Conservation (phyloP, 805 yeast species). For the Teunomyces lycoperdinae region DNA sequence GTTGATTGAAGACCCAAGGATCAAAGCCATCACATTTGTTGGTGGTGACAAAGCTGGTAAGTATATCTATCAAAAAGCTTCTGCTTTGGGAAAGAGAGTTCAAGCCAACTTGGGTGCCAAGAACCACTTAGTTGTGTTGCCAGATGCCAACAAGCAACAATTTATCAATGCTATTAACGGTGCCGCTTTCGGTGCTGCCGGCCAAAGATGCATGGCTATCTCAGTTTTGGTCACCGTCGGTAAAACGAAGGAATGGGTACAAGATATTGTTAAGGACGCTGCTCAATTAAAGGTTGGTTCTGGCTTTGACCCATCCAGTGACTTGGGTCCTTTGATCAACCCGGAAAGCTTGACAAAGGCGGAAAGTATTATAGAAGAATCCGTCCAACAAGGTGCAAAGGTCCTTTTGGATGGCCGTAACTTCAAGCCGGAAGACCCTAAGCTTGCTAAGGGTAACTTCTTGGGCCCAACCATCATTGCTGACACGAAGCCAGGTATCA, state of each 20-base stretch:
- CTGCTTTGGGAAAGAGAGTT: slow-evolving; percentile 68
- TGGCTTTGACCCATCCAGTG: slow-evolving; percentile 62
- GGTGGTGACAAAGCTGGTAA: slow-evolving; percentile 79
- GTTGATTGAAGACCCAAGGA: slow-evolving; percentile 66
- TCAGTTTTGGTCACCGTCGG: slow-evolving; percentile 74
- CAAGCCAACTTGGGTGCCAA: slow-evolving; percentile 80
- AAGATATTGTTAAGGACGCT: slow-evolving; percentile 58
- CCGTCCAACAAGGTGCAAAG: slow-evolving; percentile 59
- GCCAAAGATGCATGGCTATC: slow-evolving; percentile 81
- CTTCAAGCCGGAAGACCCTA: slow-evolving; percentile 35
- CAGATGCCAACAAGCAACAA: slow-evolving; percentile 66
- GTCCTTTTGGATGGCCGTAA: slow-evolving; percentile 64
- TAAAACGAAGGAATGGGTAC: slow-evolving; percentile 58
- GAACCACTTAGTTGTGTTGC: slow-evolving; percentile 70
- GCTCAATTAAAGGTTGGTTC: slow-evolving; percentile 55
- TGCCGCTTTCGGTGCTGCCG: slow-evolving; percentile 83
- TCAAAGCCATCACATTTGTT: slow-evolving; percentile 74
- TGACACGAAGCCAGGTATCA: slow-evolving; percentile 63
- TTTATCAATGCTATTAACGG: slow-evolving; percentile 66
- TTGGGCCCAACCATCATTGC: slow-evolving; percentile 68
- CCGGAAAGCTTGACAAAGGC: slow-evolving; percentile 56
- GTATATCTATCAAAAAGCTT: slow-evolving; percentile 65
- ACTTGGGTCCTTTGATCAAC: slow-evolving; percentile 72
- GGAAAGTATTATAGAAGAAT: slow-evolving; percentile 52
- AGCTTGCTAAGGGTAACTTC: slow-evolving; percentile 57